A percentile compares a stretch with the other conserved stretches of the same genome.
Conservation (phyloP, 345 rosid species). For the Gossypium herbaceum region DNA sequence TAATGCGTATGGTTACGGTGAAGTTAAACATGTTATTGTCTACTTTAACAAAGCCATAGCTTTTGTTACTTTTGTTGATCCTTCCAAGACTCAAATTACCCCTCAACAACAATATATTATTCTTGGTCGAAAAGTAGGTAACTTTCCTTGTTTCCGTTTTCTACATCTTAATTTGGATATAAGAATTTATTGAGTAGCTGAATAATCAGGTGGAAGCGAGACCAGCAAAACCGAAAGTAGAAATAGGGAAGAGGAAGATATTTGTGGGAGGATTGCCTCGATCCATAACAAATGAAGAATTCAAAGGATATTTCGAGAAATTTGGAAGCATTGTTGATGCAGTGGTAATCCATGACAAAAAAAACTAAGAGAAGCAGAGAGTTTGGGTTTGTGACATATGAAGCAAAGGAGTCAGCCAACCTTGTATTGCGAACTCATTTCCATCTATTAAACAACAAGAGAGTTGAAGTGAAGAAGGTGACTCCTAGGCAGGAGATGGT, state of each 20-base stretch:
- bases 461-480: slow-evolving; percentile 31
- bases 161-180: no score
- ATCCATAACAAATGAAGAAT: no score
- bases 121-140: not conserved
- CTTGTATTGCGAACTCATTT: not conserved
- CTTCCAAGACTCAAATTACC: not conserved
- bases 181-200: no score
- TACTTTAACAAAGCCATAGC: no score
- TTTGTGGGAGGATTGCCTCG: no score
- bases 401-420: not conserved
- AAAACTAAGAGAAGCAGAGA: not conserved
- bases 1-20: no score
- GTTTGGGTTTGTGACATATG: not conserved
- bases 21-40: no score
- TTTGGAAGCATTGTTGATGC: not conserved
- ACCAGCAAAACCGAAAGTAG: no score
- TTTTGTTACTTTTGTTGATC: not conserved
- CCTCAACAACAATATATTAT: not conserved
- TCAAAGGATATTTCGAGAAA: no score
- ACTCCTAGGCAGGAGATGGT: not conserved
- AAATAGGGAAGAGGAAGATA: no score
- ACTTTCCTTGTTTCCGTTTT: not conserved
- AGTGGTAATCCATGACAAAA: not conserved
- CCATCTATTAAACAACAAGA: slow-evolving; percentile 15
- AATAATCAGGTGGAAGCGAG: no score